Conservation (phyloP, 2,329 filamentous ascomycete species). For the Lasiodiplodia sp. region DNA sequence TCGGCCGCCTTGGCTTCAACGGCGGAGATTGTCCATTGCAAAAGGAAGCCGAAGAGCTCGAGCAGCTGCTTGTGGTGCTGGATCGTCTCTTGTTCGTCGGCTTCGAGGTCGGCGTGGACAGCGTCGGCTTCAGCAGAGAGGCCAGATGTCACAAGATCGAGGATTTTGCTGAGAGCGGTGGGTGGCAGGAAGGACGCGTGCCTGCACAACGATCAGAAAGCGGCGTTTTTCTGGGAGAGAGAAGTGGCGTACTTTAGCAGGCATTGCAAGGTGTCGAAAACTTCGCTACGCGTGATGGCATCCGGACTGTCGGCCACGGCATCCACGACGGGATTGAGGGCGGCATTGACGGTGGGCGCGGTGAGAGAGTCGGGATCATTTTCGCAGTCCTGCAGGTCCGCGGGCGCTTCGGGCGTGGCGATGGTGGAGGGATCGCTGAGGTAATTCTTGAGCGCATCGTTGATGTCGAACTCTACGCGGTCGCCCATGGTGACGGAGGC, state of each 20-base stretch:
- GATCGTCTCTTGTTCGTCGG: constrained; percentile 87
- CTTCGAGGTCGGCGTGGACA: constrained; percentile 84
- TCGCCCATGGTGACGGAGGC: constrained; percentile 65
- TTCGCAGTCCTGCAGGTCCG: constrained; percentile 87
- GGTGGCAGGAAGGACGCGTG: constrained; percentile 80
- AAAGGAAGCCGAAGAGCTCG: constrained; percentile 90
- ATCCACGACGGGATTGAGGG: constrained; percentile 91
- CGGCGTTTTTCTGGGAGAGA: background rate
- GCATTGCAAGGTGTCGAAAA: constrained; percentile 94
- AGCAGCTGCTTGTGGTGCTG: constrained; percentile 88
- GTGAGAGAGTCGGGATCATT: constrained; percentile 86
- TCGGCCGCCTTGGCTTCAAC: constrained; percentile 93
- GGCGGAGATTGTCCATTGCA: constrained; percentile 95
- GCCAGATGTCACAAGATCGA: constrained; percentile 88
- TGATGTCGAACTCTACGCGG: constrained; percentile 86
- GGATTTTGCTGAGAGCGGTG: constrained; percentile 86
- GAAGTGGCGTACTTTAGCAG: constrained; percentile 85
- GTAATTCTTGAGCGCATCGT: constrained; percentile 94
- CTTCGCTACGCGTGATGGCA: constrained; percentile 76
- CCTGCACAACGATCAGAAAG: constrained; percentile 60
- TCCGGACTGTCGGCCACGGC: constrained; percentile 91
- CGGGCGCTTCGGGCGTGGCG: constrained; percentile 83
- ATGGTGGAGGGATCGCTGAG: constrained; percentile 90
- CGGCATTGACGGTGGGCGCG: constrained; percentile 78
- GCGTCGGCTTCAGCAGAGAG: constrained; percentile 85